phyloP scores from a whole-genome alignment of 495 filamentous ascomycete genomes.

The Penicillium crystallinum region DNA sequence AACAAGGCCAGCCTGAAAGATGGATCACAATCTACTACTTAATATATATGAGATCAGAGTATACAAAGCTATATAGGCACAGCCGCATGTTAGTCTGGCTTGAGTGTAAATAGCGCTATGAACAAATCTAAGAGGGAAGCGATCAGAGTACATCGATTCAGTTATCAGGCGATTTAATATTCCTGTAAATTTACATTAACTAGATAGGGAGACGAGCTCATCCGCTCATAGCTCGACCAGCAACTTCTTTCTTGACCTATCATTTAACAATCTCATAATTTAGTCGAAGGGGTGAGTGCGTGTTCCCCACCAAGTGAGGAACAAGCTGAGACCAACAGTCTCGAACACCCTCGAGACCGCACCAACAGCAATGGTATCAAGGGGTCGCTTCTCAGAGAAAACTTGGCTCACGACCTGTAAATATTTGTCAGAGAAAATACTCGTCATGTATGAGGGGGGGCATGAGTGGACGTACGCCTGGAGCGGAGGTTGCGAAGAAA shows the following conservation, averaged over 20 bases:
- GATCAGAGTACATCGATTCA: neutral
- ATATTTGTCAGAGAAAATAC: neutral
- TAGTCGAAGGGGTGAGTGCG: constrained; percentile 78
- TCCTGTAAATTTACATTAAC: constrained; percentile 7
- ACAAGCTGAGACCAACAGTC: constrained; percentile 84
- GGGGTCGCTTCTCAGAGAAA: constrained; percentile 82
- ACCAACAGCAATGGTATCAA: constrained; percentile 84
- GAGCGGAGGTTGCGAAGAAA: constrained; percentile 86
- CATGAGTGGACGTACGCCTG: constrained; percentile 59
- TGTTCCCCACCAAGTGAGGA: constrained; percentile 97
- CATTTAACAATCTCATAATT: constrained; percentile 5
- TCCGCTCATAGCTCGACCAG: neutral
- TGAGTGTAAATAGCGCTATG: neutral
- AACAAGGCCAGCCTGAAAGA: neutral
- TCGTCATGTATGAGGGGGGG: neutral
- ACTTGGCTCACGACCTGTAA: constrained; percentile 78
- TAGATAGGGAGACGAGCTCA: neutral
- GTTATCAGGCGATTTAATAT: neutral
- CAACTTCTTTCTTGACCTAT: neutral
- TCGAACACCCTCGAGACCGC: constrained; percentile 79
- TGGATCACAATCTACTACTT: no score
- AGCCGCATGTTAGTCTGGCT: no score
- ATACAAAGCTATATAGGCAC: no score
- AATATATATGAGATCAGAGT: no score
- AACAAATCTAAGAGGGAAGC: neutral